Evolutionary conservation across 1,284 basidiomycete species (phyloP).

Genomic region (Naganishia cerealis): DNA sequence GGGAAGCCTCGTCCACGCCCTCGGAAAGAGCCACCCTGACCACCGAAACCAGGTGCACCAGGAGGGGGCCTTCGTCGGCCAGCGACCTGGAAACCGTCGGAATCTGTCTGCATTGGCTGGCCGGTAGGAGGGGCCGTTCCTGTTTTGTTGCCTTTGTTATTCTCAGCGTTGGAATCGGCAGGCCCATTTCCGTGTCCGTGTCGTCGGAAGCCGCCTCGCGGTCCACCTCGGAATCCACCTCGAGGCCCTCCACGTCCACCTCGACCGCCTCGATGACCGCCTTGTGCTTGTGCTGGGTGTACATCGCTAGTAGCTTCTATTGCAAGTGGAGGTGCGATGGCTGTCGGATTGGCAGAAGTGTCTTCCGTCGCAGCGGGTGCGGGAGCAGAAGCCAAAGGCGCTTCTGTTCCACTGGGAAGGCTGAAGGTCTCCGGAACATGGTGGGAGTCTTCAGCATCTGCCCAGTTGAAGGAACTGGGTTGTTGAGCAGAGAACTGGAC

Average conservation of each 20-base stretch:
- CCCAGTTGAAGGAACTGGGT: constrained; percentile 24
- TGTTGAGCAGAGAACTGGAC: constrained; percentile 19
- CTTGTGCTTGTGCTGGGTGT: neutral
- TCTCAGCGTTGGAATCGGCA: neutral
- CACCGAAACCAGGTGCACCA: neutral
- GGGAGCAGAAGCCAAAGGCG: constrained; percentile 11
- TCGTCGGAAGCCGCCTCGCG: constrained; percentile 17
- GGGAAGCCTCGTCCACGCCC: constrained; percentile 19
- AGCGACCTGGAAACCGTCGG: constrained; percentile 31
- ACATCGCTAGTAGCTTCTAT: constrained; percentile 1
- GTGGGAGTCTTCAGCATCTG: constrained; percentile 23
- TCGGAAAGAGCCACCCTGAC: constrained; percentile 15
- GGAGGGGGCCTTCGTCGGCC: constrained; percentile 4
- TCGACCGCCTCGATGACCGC: constrained; percentile 10
- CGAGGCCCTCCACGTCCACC: constrained; percentile 23
- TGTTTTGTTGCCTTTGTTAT: neutral
- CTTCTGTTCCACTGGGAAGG: neutral
- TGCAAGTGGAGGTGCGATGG: constrained; percentile 12
- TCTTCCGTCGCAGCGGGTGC: constrained; percentile 8
- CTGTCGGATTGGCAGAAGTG: neutral
- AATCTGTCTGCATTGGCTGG: constrained; percentile 2
- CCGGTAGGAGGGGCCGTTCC: neutral
- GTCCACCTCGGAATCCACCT: constrained; percentile 24
- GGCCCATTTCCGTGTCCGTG: neutral
- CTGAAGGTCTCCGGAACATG: constrained; percentile 22